Conservation (phyloP, 345 rosid species). For the Pseudoturritis turrita region DNA sequence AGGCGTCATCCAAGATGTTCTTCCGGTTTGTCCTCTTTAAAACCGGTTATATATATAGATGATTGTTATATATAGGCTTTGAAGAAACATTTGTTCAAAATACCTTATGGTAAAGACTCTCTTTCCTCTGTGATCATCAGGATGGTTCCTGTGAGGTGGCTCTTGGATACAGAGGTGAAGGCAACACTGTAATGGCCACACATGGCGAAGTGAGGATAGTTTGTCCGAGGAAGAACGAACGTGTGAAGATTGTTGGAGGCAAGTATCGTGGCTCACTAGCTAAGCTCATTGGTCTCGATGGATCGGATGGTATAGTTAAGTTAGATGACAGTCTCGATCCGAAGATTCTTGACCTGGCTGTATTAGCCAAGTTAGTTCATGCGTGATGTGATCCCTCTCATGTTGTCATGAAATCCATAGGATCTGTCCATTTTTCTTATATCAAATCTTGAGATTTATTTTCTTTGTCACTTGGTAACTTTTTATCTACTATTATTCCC, state of each 20-base stretch:
- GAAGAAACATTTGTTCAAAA: neutral
- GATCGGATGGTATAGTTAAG: constrained; percentile 69
- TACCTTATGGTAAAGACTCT: no score
- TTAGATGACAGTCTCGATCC: constrained; percentile 73
- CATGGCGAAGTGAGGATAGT: constrained; percentile 52
- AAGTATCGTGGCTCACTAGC: constrained; percentile 59
- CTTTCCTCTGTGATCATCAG: constrained; percentile 29
- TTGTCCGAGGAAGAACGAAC: constrained; percentile 65
- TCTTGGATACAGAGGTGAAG: constrained; percentile 50
- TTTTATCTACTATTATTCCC: no score
- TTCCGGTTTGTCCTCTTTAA: constrained; percentile 40
- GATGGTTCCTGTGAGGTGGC: constrained; percentile 69
- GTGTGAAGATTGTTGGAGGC: constrained; percentile 80
- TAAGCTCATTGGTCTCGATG: constrained; percentile 78
- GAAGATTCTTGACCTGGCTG: constrained; percentile 61
- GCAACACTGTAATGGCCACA: constrained; percentile 40
- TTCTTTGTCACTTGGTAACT: no score
- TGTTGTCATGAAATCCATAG: neutral
- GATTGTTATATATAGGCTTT: neutral
- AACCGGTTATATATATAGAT: neutral
- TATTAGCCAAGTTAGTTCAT: constrained; percentile 50
- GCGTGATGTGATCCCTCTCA: constrained; percentile 1
- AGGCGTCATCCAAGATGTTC: constrained; percentile 72
- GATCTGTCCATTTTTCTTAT: neutral
- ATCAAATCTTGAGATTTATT: neutral